These are phyloP conservation scores for Yamadazyma scolyti DNA, from an alignment of 805 yeast species.

Conservation along the genomic window DNA sequence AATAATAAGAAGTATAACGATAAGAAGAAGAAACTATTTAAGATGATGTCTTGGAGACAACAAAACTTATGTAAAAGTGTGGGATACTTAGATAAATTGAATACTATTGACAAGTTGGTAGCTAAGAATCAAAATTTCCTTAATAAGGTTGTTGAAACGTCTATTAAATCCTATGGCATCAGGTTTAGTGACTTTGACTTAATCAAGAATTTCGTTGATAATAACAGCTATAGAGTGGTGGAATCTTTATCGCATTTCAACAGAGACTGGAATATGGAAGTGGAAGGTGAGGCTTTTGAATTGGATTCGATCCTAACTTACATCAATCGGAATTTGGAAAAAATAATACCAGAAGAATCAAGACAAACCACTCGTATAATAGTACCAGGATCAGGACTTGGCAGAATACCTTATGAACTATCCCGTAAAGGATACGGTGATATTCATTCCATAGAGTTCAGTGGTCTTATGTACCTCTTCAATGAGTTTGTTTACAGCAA, in stretches of 20 bases:
- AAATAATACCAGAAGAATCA: constrained; percentile 23
- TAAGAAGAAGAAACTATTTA: constrained; percentile 39
- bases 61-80: constrained; percentile 49
- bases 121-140: constrained; percentile 47
- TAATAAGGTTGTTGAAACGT: constrained; percentile 40
- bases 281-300: constrained; percentile 9
- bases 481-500: constrained; percentile 52
- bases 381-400: constrained; percentile 88
- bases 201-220: constrained; percentile 9
- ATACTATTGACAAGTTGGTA: constrained; percentile 45
- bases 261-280: constrained; percentile 67
- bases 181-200: constrained; percentile 29
- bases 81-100: constrained; percentile 54
- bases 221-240: constrained; percentile 38
- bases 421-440: constrained; percentile 35
- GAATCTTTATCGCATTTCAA: constrained; percentile 73
- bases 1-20: constrained; percentile 44
- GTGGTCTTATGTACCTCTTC: constrained; percentile 71
- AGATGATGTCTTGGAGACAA: constrained; percentile 51
- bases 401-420: constrained; percentile 69
- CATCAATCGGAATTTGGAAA: constrained; percentile 40
- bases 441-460: constrained; percentile 74
- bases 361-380: constrained; percentile 47
- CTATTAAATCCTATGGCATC: constrained; percentile 43
- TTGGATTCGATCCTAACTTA: constrained; percentile 52